Evolutionary conservation across 1,139 yeast species (phyloP).

Genomic region (Pichia sp.): DNA sequence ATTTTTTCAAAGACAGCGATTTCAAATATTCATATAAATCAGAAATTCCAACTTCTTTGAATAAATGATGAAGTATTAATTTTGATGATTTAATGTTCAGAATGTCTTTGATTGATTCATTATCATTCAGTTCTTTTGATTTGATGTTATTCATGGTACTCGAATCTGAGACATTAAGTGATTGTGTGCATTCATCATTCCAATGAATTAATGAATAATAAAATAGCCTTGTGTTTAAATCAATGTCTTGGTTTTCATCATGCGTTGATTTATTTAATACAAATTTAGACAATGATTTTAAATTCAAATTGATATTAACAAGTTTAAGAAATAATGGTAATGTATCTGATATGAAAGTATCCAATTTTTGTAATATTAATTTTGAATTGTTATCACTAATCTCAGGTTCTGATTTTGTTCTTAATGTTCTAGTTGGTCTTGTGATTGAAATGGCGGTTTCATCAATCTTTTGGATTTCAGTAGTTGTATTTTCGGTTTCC

Average conservation of each 20-base stretch:
- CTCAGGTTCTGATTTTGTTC: slow-evolving; percentile 7
- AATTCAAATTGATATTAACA: slow-evolving; percentile 11
- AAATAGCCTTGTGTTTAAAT: slow-evolving; percentile 31
- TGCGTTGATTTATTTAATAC: slow-evolving; percentile 5
- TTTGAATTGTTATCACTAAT: slow-evolving; percentile 1
- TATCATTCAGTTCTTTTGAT: background rate
- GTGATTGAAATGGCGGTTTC: no score
- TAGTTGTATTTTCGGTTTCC: background rate
- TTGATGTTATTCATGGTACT: background rate
- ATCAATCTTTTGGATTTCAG: no score
- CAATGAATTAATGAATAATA: slow-evolving; percentile 36
- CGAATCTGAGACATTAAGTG: slow-evolving; percentile 30
- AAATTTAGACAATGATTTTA: slow-evolving; percentile 1
- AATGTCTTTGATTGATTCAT: slow-evolving; percentile 32
- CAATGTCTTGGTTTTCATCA: slow-evolving; percentile 7
- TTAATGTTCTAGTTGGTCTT: background rate
- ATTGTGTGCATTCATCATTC: slow-evolving; percentile 32
- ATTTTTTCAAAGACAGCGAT: slow-evolving; percentile 28
- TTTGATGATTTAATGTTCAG: slow-evolving; percentile 22
- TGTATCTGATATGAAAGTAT: slow-evolving; percentile 12
- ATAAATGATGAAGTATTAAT: slow-evolving; percentile 14
- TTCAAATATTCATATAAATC: slow-evolving; percentile 30
- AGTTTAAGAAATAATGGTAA: slow-evolving; percentile 17
- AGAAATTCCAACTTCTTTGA: slow-evolving; percentile 14
- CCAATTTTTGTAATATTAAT: slow-evolving; percentile 14